Conservation (phyloP, 1,284 basidiomycete genomes). For the Boletus sp. region DNA sequence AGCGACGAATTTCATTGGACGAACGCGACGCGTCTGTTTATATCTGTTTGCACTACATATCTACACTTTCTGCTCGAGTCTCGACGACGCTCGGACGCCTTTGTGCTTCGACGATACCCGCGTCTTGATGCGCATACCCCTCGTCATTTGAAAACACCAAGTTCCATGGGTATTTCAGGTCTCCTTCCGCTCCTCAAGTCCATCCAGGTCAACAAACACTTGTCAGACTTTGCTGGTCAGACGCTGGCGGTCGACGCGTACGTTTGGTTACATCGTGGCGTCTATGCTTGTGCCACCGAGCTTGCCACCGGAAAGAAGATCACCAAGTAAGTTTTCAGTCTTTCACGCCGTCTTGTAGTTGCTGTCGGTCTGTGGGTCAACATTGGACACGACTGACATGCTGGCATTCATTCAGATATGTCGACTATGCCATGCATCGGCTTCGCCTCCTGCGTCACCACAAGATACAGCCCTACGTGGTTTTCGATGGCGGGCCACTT, state of each 20-base stretch:
- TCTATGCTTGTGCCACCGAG: slow-evolving; percentile 89
- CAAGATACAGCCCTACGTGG: slow-evolving; percentile 85
- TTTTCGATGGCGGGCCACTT: slow-evolving; percentile 95
- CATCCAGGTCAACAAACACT: slow-evolving; percentile 73
- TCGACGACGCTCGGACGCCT: slow-evolving; percentile 5
- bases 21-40: slow-evolving; percentile 32
- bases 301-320: slow-evolving; percentile 83
- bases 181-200: slow-evolving; percentile 90
- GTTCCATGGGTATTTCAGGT: slow-evolving; percentile 87
- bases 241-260: slow-evolving; percentile 86
- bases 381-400: slow-evolving; percentile 4
- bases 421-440: slow-evolving; percentile 93
- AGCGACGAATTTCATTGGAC: slow-evolving; percentile 22
- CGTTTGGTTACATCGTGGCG: slow-evolving; percentile 96
- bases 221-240: slow-evolving; percentile 80
- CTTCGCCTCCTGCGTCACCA: slow-evolving; percentile 84
- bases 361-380: too few relatives aligned
- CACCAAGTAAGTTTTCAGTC: slow-evolving; percentile 58
- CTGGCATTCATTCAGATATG: slow-evolving; percentile 59
- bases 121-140: slow-evolving; percentile 3
- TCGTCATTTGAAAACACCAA: neutral
- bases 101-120: slow-evolving; percentile 4
- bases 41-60: slow-evolving; percentile 21
- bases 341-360: too few relatives aligned
- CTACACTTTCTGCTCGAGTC: neutral